phyloP scores from a whole-genome alignment of 345 rosid species.

The Euphorbia peplus region DNA sequence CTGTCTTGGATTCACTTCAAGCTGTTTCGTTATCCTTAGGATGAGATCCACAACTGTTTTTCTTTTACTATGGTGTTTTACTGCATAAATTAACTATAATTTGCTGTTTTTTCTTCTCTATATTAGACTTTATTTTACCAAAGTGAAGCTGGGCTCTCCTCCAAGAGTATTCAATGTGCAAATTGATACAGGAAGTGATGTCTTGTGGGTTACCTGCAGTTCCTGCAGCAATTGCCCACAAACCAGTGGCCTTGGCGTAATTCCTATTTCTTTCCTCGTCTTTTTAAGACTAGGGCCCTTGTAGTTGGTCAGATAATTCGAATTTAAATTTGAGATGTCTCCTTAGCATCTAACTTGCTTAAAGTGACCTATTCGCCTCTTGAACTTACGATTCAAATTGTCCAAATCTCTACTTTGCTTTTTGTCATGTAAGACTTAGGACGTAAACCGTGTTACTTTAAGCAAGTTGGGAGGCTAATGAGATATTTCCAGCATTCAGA shows the following conservation, averaged over 20 bases:
- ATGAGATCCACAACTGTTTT: neutral
- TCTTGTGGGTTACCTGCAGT: slow-evolving; percentile 85
- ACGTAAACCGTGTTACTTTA: no score
- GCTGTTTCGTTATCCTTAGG: neutral
- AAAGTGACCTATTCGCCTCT: no score
- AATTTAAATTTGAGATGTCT: no score
- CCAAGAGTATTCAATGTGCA: slow-evolving; percentile 95
- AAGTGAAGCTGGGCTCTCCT: slow-evolving; percentile 91
- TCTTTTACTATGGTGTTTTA: neutral
- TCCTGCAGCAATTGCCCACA: slow-evolving; percentile 81
- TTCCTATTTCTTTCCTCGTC: slow-evolving; percentile 20
- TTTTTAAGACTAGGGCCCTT: neutral
- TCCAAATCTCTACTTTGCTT: no score
- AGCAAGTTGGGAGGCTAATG: no score
- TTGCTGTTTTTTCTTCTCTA: slow-evolving; percentile 22
- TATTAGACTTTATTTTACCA: slow-evolving; percentile 84
- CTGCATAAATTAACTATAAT: slow-evolving; percentile 11
- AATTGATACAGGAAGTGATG: slow-evolving; percentile 97
- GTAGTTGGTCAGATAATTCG: no score
- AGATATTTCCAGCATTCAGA: no score
- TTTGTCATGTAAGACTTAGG: no score
- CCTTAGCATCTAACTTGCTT: no score
- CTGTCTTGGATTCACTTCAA: slow-evolving; percentile 15
- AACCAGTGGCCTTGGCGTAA: slow-evolving; percentile 88
- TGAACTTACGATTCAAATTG: no score